Evolutionary conservation across 2,329 filamentous ascomycete species (phyloP).

Genomic region (Sphaceloma murrayae): DNA sequence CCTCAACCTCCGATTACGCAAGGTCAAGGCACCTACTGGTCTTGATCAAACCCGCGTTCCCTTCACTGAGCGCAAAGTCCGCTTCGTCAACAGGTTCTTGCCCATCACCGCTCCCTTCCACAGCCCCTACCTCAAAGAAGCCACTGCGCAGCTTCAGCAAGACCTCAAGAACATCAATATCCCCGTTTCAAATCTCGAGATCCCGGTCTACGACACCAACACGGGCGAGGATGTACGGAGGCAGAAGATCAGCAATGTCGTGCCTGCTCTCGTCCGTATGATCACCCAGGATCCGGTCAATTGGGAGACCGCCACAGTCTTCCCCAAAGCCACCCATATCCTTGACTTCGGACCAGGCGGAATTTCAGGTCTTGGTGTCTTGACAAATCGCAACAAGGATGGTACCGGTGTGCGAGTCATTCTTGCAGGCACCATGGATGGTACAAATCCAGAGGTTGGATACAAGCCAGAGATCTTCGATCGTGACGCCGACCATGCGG

Average conservation of each 20-base stretch:
- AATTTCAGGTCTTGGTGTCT: constrained; percentile 86
- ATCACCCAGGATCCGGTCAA: constrained; percentile 91
- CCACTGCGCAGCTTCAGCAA: constrained; percentile 71
- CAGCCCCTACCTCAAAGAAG: constrained; percentile 81
- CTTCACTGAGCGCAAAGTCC: constrained; percentile 89
- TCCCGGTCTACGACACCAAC: constrained; percentile 83
- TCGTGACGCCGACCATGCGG: constrained; percentile 84
- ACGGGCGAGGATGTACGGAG: constrained; percentile 76
- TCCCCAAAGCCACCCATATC: constrained; percentile 84
- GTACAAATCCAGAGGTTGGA: constrained; percentile 79
- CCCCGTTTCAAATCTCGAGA: constrained; percentile 60
- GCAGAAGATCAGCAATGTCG: constrained; percentile 60
- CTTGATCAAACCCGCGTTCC: constrained; percentile 91
- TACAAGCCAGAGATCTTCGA: constrained; percentile 98
- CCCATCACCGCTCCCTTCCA: constrained; percentile 98
- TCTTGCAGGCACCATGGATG: constrained; percentile 84
- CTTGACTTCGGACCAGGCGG: constrained; percentile 95
- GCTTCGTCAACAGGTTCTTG: constrained; percentile 93
- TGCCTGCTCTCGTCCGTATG: constrained; percentile 78
- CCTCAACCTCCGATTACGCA: constrained; percentile 87
- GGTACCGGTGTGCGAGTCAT: constrained; percentile 95
- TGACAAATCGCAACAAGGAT: constrained; percentile 98
- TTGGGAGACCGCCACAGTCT: constrained; percentile 91
- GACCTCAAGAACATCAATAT: constrained; percentile 79
- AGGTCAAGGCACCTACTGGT: constrained; percentile 95